phyloP scores from a whole-genome alignment of 1,139 yeast species.

The Saccharomyces hybrid region DNA sequence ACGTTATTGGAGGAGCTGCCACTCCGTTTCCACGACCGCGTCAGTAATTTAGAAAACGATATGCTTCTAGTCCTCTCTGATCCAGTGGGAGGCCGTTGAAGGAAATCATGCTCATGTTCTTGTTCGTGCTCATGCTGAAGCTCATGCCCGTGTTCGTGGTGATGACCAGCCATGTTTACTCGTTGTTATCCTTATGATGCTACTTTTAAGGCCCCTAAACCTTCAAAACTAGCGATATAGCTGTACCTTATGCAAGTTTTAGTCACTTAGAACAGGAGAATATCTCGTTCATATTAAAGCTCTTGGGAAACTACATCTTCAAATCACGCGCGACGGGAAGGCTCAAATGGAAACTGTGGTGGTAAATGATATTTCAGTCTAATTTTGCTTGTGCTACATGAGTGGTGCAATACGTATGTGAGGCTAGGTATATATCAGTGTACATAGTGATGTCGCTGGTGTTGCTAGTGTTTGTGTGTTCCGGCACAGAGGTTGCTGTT shows the following conservation, averaged over 20 bases:
- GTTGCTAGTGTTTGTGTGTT: background rate
- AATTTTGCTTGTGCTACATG: background rate
- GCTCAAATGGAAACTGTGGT: background rate
- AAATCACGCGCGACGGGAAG: background rate
- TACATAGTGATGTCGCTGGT: background rate
- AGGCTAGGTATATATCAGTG: background rate
- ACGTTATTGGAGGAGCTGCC: conserved; percentile 2
- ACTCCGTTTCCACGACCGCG: conserved; percentile 24
- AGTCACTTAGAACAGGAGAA: background rate
- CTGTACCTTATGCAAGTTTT: background rate
- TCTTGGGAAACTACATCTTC: background rate
- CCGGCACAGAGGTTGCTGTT: background rate
- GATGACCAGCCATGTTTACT: background rate
- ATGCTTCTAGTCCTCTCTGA: conserved; percentile 24
- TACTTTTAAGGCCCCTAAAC: background rate
- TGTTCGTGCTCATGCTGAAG: background rate
- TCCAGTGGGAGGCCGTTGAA: conserved; percentile 5
- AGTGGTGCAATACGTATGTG: background rate
- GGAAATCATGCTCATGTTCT: background rate
- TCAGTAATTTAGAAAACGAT: conserved; percentile 27
- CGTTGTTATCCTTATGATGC: background rate
- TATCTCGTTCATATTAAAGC: background rate
- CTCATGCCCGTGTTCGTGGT: background rate
- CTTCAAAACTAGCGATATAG: background rate
- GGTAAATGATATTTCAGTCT: background rate